Evolutionary conservation across 805 yeast species (phyloP), one percentile per base, ranked within the genome.

Genomic region (Candida succiphila): DNA sequence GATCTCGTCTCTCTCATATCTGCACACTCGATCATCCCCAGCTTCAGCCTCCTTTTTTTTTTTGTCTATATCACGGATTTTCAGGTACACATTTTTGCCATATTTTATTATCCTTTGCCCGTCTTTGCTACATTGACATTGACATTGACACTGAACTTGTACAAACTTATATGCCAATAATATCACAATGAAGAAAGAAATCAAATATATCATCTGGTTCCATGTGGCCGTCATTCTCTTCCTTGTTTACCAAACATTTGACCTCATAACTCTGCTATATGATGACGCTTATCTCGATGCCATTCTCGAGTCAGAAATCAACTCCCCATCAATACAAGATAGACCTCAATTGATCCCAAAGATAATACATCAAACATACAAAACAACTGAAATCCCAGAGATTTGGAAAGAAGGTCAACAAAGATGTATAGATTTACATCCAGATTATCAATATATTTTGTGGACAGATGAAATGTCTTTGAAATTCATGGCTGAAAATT

Each of bases 311-410:
- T 60, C 63, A 12, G 94, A 85, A 38, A 50, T 83, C 31, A 73
- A 77, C 43, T 78, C 78, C 2, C 58, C 63, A 5, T 41, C 45
- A 9, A 19, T 32, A n/a, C 60, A 56, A 22, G 49, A 57, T 6
- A 60, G 61, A 37, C 75, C 76, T 8, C 68, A 67, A 38, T 52
- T 80, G 25, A 85, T 87, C 30, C 96, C 96, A 25, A 83, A 81
- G 49, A 86, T 87, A 52, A 86, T 88, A 35, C 96, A 88, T 52
- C 96, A 88, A 56, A 88, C 96, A 12, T 88, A 88, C 58, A 87
- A 83, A 52, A 81, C 84, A 16, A 67, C 62, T 12, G 69, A 77
- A 16, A 72, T 87, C 13, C 96, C 96, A 3, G 87, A 76, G 32
- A 64, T 69, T 31, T 88, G 96, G 96, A 63, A 61, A 39, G 70